Percentiles rank a stretch among this genome's conserved stretches.
Evolutionary conservation across 192 early-diverging fungal species (phyloP).

Genomic region (Coemansia aciculifera): DNA sequence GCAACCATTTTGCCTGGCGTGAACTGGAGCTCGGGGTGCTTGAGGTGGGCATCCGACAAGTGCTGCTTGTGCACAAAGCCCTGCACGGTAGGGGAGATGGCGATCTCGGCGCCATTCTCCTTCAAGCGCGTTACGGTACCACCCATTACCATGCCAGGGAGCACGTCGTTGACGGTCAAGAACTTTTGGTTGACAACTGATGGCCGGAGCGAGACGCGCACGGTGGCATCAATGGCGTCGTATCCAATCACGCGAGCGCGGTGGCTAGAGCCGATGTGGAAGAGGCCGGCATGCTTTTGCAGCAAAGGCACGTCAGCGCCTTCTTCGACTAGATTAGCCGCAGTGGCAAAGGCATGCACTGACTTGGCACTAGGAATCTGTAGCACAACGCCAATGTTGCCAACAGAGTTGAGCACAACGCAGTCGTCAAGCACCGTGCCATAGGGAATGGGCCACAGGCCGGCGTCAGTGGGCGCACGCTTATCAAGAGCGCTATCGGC

Average conservation of each 20-base stretch:
- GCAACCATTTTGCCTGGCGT: conserved; percentile 70
- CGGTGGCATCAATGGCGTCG: conserved; percentile 71
- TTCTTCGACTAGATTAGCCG: conserved; percentile 72
- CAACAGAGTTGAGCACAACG: conserved; percentile 63
- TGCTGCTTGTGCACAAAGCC: conserved; percentile 74
- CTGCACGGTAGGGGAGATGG: conserved; percentile 59
- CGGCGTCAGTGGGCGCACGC: conserved; percentile 20
- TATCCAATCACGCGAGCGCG: conserved; percentile 77
- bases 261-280: conserved; percentile 68
- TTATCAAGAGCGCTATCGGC: conserved; percentile 11
- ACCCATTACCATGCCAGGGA: conserved; percentile 27
- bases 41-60: conserved; percentile 72
- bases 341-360: conserved; percentile 36
- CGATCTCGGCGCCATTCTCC: conserved; percentile 61
- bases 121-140: conserved; percentile 56
- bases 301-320: conserved; percentile 56
- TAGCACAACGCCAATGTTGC: conserved; percentile 64
- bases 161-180: conserved; percentile 67
- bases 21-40: conserved; percentile 69
- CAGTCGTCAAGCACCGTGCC: conserved; percentile 71
- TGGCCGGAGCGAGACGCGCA: conserved; percentile 72
- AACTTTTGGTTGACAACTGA: conserved; percentile 69
- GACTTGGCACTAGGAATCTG: conserved; percentile 45
- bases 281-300: conserved; percentile 54
- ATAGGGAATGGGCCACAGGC: conserved; percentile 62